Evolutionary conservation across 208 protist species (phyloP), one percentile per base, ranked within the genome.

Genomic region (Leishmania martiniquensis): DNA sequence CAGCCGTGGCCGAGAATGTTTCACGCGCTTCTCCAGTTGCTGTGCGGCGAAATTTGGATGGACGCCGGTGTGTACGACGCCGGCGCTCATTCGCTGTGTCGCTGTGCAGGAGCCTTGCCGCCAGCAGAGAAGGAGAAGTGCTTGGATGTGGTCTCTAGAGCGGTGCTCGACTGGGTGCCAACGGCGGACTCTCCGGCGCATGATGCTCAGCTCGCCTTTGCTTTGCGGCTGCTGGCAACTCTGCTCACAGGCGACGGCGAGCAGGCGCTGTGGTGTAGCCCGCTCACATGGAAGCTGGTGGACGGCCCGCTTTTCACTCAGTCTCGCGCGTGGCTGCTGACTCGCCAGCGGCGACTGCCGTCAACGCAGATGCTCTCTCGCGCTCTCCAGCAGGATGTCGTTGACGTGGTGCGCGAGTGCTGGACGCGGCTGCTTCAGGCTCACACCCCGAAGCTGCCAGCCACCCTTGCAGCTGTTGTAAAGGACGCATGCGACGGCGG

Each of bases 1-100:
- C 15, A 73, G 22, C 34, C 63, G 44, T 82, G 78, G 78, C 29
- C 59, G 42, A 25, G 10, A 7, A 62, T 90, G 39, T 78, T 78
- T 49, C 37, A 78, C 22, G 47, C 55, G 20, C 79, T 87, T 34
- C 70, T 85, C 20, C 80, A 80, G 13, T 29, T 86, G 10, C 74
- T 87, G 67, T 65, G 59, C 62, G 15, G 32, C 29, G 54, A 52
- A 12, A 5, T 57, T 32, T 55, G 42, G 15, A 15, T 25, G 32
- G 55, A 45, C 45, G 5, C 72, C 9, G 62, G 51, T 12, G 72
- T 81, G 29, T 73, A 73, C 49, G 68, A 77, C 15, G 47, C 75
- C 4, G 70, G 68, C 37, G 51, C 20, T 34, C 42, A 37, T 71
- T 51, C 44, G 0, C 67, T 72, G 12, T 60, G 69, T 57, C 34